Percentiles rank a stretch among this genome's conserved stretches.
These are phyloP conservation scores for Paxillus ammoniavirescens DNA, from an alignment of 768 basidiomycete genomes.

Conservation along the genomic window DNA sequence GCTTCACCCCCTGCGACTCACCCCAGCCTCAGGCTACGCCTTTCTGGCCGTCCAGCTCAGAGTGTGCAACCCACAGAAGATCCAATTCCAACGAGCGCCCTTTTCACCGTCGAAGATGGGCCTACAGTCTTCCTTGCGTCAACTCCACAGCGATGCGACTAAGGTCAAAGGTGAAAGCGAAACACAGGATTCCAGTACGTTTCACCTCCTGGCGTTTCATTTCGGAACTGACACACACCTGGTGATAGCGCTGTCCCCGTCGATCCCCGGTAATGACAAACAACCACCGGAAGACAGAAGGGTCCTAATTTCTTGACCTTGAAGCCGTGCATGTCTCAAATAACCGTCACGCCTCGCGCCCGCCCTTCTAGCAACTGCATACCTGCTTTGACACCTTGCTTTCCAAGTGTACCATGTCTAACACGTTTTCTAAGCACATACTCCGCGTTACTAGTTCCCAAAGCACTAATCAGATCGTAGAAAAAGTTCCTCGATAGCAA, in stretches of 20 bases:
- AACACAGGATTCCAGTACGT: background rate
- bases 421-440: slow-evolving; percentile 15
- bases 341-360: background rate
- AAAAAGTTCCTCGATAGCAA: slow-evolving; percentile 26
- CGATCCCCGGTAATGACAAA: background rate
- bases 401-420: background rate
- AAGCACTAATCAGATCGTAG: slow-evolving; percentile 33
- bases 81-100: background rate
- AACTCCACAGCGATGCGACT: background rate
- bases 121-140: background rate
- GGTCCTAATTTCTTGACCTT: background rate
- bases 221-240: background rate
- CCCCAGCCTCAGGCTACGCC: too few relatives aligned
- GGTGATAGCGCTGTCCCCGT: background rate
- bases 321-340: background rate
- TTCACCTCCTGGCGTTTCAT: background rate
- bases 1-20: background rate
- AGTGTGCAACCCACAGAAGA: background rate
- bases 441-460: slow-evolving; percentile 23
- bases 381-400: background rate
- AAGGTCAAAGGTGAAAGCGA: background rate
- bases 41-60: background rate
- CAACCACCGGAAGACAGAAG: background rate
- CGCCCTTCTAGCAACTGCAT: background rate
- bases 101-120: background rate